Evolutionary conservation across 805 yeast genomes (phyloP), one percentile per base, ranked within the genome.

Genomic region (Saccharomyces kudriavzevii): DNA sequence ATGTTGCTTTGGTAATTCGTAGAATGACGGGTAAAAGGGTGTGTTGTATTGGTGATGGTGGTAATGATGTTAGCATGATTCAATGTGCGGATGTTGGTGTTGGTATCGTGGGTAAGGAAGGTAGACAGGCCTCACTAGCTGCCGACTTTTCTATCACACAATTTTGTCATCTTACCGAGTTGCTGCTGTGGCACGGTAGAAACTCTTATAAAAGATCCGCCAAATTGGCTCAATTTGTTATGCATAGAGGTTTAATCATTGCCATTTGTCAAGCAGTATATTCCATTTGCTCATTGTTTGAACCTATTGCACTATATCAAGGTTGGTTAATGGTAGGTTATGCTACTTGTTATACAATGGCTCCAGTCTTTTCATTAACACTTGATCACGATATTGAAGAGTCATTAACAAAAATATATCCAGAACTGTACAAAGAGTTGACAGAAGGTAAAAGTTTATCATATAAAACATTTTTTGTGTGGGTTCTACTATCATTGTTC

Each of bases 261-360:
- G 88, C 96, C 2, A 91, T 92, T 4, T 92, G 97, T 52, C 99
- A 94, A 70, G 96, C 96, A 1, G 90, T 94, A 14, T 94, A 81
- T 68, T 90, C 97, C 1, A 80, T 92, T 13, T 80, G 89, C 46
- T 89, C 97, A 0, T 72, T 79, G 3, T 94, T 89, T 67, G 98
- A 91, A 69, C 99, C 99, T 1, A 75, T 94, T 56, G 98, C 98
- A 0, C 75, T 94, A 52, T 89, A 87, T 66, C 92, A 94, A 68
- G 99, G 99, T 2, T 92, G 96, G 85, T 76, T 94, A 48, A 90
- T 94, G 97, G 99, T 94, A 47, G 99, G 99, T 1, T 94, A 94
- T 70, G 96, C 98, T 1, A 94, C 99, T 0, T 79, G 89, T 52
- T 94, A 94, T 70, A 94, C 99, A 0, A 94, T 94, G 99, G 90